phyloP scores from a whole-genome alignment of 148 eudicot species.

The Talinum fruticosum region DNA sequence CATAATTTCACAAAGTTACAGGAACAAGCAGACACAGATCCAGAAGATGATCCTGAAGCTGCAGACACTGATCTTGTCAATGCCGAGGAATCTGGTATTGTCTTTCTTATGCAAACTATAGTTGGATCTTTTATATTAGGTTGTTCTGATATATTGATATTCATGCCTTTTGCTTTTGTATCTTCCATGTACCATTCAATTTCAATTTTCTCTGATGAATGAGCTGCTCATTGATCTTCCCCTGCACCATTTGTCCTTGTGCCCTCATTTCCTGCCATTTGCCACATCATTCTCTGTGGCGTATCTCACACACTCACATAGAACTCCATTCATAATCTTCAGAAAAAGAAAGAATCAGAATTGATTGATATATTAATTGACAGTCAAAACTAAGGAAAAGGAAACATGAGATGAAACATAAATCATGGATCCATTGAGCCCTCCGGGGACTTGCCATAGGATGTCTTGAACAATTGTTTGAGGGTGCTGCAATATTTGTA shows the following conservation, averaged over 20 bases:
- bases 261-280: background rate
- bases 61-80: slow-evolving; percentile 26
- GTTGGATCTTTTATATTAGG: background rate
- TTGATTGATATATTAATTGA: no score
- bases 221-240: background rate
- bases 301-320: no score
- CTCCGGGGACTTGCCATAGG: background rate
- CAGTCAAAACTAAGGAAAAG: no score
- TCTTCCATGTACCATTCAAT: background rate
- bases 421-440: no score
- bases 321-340: no score
- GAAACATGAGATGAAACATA: no score
- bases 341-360: no score
- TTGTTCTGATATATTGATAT: background rate
- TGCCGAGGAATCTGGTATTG: slow-evolving; percentile 34
- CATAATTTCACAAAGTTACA: slow-evolving; percentile 34
- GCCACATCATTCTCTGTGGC: background rate
- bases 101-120: background rate
- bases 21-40: slow-evolving; percentile 37
- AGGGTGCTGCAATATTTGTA: no score
- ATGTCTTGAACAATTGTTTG: background rate
- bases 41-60: slow-evolving; percentile 44
- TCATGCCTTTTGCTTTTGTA: no score
- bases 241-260: background rate
- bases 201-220: background rate